These are phyloP conservation scores for Leptographium radiaticola DNA, from an alignment of 2,329 filamentous ascomycete species.

Conservation along the genomic window DNA sequence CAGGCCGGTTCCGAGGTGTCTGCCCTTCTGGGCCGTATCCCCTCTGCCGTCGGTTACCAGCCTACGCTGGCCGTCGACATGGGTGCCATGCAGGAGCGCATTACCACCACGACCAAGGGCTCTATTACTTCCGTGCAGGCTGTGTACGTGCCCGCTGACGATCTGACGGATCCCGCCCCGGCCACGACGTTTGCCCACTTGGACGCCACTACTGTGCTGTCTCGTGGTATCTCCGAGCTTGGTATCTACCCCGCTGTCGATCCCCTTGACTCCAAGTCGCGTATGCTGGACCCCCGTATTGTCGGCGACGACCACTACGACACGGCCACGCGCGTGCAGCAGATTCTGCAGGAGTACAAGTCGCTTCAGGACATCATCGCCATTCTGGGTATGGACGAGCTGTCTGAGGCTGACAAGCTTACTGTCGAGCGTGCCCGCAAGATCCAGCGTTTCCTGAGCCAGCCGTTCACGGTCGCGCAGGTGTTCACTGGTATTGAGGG, in stretches of 20 bases:
- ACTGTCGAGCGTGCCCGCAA: conserved; percentile 99
- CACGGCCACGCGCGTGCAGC: conserved; percentile 87
- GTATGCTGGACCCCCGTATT: conserved; percentile 98
- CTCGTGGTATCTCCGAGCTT: conserved; percentile 99
- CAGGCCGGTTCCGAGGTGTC: conserved; percentile 99
- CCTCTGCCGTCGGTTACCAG: conserved; percentile 99
- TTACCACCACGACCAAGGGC: conserved; percentile 98
- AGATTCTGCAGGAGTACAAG: conserved; percentile 99
- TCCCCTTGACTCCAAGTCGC: conserved; percentile 97
- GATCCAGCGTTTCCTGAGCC: conserved; percentile 98
- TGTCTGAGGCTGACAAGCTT: conserved; percentile 98
- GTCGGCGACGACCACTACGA: conserved; percentile 97
- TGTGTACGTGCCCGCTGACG: conserved; percentile 99
- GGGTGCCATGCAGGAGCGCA: conserved; percentile 99
- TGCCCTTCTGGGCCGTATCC: conserved; percentile 97
- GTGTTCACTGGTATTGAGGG: conserved; percentile 92
- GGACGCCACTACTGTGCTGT: conserved; percentile 99
- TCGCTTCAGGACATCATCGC: conserved; percentile 99
- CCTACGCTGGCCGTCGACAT: conserved; percentile 97
- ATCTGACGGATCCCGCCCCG: conserved; percentile 99
- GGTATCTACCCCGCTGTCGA: conserved; percentile 99
- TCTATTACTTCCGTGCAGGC: conserved; percentile 99
- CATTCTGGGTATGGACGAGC: conserved; percentile 99
- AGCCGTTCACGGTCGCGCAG: conserved; percentile 84
- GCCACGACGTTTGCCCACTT: conserved; percentile 99